Conservation (phyloP, 169 alveolate genomes). For the Eimeria sp. region DNA sequence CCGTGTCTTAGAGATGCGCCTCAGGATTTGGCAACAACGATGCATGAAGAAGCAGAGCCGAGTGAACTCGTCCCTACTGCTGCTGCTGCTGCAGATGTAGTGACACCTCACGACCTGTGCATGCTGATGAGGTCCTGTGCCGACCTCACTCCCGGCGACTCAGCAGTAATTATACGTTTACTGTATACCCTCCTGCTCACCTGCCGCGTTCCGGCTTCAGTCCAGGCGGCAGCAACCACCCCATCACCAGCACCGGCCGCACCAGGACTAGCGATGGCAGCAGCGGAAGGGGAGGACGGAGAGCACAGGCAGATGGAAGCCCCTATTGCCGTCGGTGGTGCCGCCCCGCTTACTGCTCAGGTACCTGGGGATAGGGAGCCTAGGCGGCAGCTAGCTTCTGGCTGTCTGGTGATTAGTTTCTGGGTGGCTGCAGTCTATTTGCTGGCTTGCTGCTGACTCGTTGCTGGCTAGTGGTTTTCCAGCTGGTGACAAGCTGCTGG, state of each 20-base stretch:
- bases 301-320: neutral
- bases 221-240: conserved; percentile 29
- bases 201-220: conserved; percentile 54
- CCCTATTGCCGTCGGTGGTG: neutral
- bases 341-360: conserved; percentile 48
- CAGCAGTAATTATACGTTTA: conserved; percentile 44
- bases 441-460: neutral
- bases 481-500: neutral
- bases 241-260: neutral
- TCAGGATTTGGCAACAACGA: neutral
- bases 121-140: conserved; percentile 76
- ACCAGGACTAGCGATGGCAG: neutral
- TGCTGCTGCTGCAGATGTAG: conserved; percentile 19
- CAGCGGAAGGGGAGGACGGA: neutral
- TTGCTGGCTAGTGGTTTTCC: neutral
- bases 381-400: neutral
- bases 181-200: conserved; percentile 42
- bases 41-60: neutral
- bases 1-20: neutral
- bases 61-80: neutral
- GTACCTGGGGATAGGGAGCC: neutral
- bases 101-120: conserved; percentile 80
- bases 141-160: conserved; percentile 72
- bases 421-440: neutral
- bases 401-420: neutral